A percentile compares a stretch with the other conserved stretches of the same genome.
Conservation (phyloP, 164 flowering plant genomes). For the Vitis rupestris region DNA sequence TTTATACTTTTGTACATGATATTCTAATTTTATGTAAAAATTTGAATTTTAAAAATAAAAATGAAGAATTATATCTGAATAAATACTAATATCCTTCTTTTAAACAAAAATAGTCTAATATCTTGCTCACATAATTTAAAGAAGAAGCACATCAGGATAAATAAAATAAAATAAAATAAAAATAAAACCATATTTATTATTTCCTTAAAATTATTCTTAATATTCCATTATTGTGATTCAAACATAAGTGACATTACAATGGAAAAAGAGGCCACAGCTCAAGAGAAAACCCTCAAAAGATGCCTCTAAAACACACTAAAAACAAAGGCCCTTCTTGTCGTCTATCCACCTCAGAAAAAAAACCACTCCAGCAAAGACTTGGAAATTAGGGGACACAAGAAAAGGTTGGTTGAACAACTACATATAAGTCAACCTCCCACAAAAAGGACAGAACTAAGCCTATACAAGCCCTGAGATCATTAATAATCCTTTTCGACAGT, state of each 20-base stretch:
- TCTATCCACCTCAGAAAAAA: constrained; percentile 12
- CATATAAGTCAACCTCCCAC: constrained; percentile 6
- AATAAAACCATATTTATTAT: too few species aligned
- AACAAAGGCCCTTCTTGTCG: constrained; percentile 8
- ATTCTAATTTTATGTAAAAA: too few species aligned
- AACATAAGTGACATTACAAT: not conserved
- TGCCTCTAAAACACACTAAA: constrained; percentile 26
- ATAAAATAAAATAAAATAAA: too few species aligned
- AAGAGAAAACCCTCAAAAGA: not conserved
- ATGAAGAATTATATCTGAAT: too few species aligned
- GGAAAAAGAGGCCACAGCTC: constrained; percentile 14
- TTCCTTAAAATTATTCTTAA: too few species aligned
- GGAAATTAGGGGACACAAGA: not conserved
- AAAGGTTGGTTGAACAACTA: constrained; percentile 11
- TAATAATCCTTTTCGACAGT: constrained; percentile 11
- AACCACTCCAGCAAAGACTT: constrained; percentile 2
- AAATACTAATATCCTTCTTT: too few species aligned
- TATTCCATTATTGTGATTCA: constrained; percentile 1
- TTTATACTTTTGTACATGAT: too few species aligned
- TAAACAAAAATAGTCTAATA: too few species aligned
- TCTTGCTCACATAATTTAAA: too few species aligned
- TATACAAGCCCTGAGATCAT: constrained; percentile 19
- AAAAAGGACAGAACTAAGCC: constrained; percentile 5
- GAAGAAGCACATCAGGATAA: too few species aligned
- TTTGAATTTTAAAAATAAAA: too few species aligned